A percentile compares a stretch with the other conserved stretches of the same genome.
Evolutionary conservation across 305 asterid genomes (phyloP).

Genomic region (Fraxinus latifolia): DNA sequence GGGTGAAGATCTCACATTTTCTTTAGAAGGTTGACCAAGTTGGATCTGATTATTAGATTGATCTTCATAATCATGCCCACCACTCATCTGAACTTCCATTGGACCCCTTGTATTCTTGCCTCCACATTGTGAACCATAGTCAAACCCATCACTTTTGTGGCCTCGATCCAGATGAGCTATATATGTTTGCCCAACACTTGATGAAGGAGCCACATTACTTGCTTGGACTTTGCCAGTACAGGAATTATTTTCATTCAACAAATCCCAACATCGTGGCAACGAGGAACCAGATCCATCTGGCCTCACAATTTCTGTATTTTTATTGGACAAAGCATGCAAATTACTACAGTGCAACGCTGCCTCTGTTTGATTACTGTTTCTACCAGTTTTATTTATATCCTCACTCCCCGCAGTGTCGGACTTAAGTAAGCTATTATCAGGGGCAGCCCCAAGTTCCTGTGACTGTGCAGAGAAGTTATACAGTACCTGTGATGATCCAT

Average conservation of each 20-base stretch:
- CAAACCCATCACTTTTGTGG: constrained; percentile 32
- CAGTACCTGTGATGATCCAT: constrained; percentile 41
- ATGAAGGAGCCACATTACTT: constrained; percentile 29
- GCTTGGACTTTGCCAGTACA: constrained; percentile 37
- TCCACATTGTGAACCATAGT: constrained; percentile 30
- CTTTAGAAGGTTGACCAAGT: constrained; percentile 45
- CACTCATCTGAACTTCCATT: constrained; percentile 28
- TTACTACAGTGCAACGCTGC: constrained; percentile 16
- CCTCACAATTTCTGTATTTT: constrained; percentile 13
- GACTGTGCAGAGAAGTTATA: constrained; percentile 33
- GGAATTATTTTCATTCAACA: constrained; percentile 48
- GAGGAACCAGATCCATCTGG: constrained; percentile 19
- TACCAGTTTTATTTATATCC: constrained; percentile 16
- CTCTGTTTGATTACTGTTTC: constrained; percentile 30
- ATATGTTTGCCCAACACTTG: constrained; percentile 29
- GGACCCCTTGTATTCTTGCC: constrained; percentile 27
- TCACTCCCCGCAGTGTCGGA: constrained; percentile 29
- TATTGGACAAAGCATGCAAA: constrained; percentile 18
- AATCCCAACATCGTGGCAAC: constrained; percentile 49
- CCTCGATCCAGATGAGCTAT: constrained; percentile 32
- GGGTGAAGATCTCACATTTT: constrained; percentile 34
- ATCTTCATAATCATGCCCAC: constrained; percentile 32
- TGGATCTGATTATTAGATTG: constrained; percentile 27
- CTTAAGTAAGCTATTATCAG: background rate
- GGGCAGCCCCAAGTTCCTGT: constrained; percentile 32